Conservation (phyloP, 2,329 filamentous ascomycete species). For the Arachnopeziza araneosa region DNA sequence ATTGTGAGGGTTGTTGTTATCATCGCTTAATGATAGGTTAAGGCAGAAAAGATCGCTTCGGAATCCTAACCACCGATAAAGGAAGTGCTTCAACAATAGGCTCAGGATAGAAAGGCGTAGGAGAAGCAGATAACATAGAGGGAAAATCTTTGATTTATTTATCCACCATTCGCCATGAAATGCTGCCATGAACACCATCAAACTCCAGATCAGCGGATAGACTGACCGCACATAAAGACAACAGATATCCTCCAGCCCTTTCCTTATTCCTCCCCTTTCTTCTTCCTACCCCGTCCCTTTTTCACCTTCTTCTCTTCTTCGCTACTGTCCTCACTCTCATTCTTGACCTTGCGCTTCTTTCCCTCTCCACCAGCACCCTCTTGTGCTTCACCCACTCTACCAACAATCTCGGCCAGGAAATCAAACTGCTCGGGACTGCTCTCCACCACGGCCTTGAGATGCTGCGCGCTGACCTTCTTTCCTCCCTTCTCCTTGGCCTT, state of each 20-base stretch:
- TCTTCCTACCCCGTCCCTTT: constrained; percentile 26
- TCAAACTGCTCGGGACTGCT: constrained; percentile 83
- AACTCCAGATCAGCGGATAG: neutral
- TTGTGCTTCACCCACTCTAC: constrained; percentile 63
- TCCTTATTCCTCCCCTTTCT: constrained; percentile 9
- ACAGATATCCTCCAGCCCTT: neutral
- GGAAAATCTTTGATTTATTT: no score
- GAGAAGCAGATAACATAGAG: no score
- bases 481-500: constrained; percentile 78
- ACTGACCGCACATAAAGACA: neutral
- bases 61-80: no score
- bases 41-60: no score
- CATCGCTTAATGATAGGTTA: no score
- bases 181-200: neutral
- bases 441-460: constrained; percentile 86
- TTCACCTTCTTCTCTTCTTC: constrained; percentile 27
- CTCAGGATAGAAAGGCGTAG: no score
- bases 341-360: constrained; percentile 19
- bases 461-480: constrained; percentile 82
- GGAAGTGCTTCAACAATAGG: no score
- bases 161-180: no score
- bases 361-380: constrained; percentile 25
- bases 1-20: no score
- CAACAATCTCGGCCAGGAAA: constrained; percentile 85
- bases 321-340: constrained; percentile 18